Evolutionary conservation across 768 basidiomycete species (phyloP).

Genomic region (Lactarius quietus): DNA sequence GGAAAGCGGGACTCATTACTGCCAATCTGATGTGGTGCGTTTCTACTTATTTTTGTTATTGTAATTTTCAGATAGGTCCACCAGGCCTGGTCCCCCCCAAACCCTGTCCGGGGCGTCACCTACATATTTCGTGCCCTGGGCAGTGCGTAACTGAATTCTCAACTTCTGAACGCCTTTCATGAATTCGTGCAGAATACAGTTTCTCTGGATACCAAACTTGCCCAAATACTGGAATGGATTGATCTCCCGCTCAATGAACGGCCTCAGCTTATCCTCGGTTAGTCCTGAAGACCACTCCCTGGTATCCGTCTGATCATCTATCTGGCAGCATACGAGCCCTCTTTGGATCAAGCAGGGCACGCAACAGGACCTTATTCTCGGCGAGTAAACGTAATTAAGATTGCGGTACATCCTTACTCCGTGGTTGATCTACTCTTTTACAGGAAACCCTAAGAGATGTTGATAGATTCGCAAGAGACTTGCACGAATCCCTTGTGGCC

Average conservation of each 20-base stretch:
- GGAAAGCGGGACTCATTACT: constrained; percentile 64
- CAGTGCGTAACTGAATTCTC: constrained; percentile 36
- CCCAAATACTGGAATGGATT: constrained; percentile 78
- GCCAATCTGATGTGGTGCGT: constrained; percentile 92
- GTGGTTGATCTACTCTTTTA: constrained; percentile 4
- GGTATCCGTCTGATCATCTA: not conserved
- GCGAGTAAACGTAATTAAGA: constrained; percentile 58
- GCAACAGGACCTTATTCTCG: constrained; percentile 62
- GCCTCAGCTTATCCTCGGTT: constrained; percentile 76
- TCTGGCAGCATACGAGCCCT: constrained; percentile 70
- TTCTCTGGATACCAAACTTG: constrained; percentile 63
- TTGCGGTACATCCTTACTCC: not conserved
- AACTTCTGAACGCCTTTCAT: not conserved
- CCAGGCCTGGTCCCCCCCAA: constrained; percentile 78
- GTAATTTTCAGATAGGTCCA: not conserved
- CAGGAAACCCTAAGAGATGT: constrained; percentile 64
- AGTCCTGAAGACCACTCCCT: constrained; percentile 27
- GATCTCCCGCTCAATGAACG: constrained; percentile 67
- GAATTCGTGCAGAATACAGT: constrained; percentile 47
- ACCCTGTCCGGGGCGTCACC: constrained; percentile 62
- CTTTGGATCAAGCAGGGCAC: constrained; percentile 84
- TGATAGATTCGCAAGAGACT: constrained; percentile 68
- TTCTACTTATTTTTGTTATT: not conserved
- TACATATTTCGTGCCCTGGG: constrained; percentile 79
- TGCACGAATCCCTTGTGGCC: constrained; percentile 57